Base-by-base conservation (phyloP, 2,329 filamentous ascomycete genomes). In the Purpureocillium takamizusanense region DNA sequence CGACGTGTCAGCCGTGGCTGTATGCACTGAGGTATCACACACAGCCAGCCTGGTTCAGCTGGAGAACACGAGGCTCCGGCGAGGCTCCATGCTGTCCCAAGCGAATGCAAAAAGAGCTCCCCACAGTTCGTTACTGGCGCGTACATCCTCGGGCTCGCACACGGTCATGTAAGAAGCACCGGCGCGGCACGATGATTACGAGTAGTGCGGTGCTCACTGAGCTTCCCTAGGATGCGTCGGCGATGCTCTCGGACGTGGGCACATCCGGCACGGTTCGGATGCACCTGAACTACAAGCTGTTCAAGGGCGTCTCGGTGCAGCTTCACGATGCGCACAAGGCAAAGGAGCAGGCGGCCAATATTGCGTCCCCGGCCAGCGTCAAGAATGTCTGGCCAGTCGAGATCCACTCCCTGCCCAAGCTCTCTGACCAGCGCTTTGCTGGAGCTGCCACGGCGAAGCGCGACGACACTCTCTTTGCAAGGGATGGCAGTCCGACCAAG, bases 231-330 rank as follows among this genome's bases (percentile, higher is more conserved):
- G n/a, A 14, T 30, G 28, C 28, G n/a, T 30, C n/a, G 28, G n/a
- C 28, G 5, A 6, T 30, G 28, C 28, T 30, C 28, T 6, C 11
- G 6, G 11, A 30, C 4, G 17, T 46, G 23, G 33, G 36, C 12
- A 28, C 53, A 11, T 57, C 66, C 32, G 67, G 65, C 30, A 51
- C 55, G 30, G 62, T 63, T 33, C 67, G 67, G 37, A 65, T 69
- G 62, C 63, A 66, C 37, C 61, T 73, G 39, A 56, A 68, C 44
- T 70, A 63, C 48, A 60, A 64, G 44, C 57, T 76, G 12, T 76
- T 76, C 62, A 70, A 67, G 47, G 72, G 71, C 37, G 66, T 62
- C 3, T 74, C 72, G 2, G 66, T 76, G 42, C 63, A 71, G 47
- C 65, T 76, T 51, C 60, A 67, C 39, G 61, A 74, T 39, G 35